Evolutionary conservation across 306 rosid genomes (phyloP), one percentile per base, ranked within the genome.

Genomic region (Begonia masoniana): DNA sequence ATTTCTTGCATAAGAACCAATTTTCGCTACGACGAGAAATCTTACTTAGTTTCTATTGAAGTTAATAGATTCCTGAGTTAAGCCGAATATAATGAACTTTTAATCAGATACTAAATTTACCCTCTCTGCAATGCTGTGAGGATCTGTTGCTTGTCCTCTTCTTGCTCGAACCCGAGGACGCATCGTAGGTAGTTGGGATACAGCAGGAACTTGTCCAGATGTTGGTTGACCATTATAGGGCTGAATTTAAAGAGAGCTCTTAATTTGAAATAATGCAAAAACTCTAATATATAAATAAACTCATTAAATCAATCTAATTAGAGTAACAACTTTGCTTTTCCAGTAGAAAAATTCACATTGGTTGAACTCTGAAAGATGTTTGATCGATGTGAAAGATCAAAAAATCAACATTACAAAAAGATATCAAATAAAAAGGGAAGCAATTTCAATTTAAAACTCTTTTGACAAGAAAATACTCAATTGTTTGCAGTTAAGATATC

Each of bases 121-220:
- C 73, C 99, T 35, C 65, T 92, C 96, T 24, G 99, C 96, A 43
- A 92, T 92, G 56, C 99, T 92, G 59, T 92, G 99, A 52, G 99
- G 99, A 59, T 92, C 96, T 1, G 99, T 92, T 24, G 99, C 99
- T 71, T 92, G 95, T 26, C 99, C 99, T 60, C 99, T 81, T 68
- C 96, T 77, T 47, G 99, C 96, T 71, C 96, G 78, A 41, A 83
- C 87, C 65, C 96, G 73, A 21, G 99, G 99, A 51, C 95, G 93
- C 19, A 86, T 64, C 10, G 72, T 50, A 46, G 93, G 86, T 51
- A 92, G 75, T 36, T 78, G 93, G 12, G 74, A 80, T 49, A 65
- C 51, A 16, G 67, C 52, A 60, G 63, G 51, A 61, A 59, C 58
- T 13, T 68, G 70, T 12, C 66, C 75, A 16, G 77, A 69, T 41